A percentile compares a stretch with the other conserved stretches of the same genome.
Evolutionary conservation across 768 basidiomycete species (phyloP).

Genomic region (Tylopilus felleus): DNA sequence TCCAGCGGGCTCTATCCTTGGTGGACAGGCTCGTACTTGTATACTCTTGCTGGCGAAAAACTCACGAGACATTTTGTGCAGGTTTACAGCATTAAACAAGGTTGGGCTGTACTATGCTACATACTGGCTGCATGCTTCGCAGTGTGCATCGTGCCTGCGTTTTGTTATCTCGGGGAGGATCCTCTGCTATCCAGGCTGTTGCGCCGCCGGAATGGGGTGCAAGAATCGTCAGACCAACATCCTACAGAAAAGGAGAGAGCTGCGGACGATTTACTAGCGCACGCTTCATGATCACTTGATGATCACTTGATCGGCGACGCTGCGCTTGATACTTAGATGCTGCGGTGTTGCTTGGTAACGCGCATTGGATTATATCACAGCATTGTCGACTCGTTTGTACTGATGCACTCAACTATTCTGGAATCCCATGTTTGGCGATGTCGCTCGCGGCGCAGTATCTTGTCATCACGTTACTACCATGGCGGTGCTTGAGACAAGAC

Average conservation of each 20-base stretch:
- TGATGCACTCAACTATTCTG: too few species aligned
- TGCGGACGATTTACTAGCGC: neutral
- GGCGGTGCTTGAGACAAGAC: too few species aligned
- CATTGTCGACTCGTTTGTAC: too few species aligned
- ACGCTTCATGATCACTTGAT: neutral
- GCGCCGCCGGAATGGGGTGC: conserved; percentile 15
- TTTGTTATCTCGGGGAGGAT: conserved; percentile 48
- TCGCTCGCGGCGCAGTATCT: too few species aligned
- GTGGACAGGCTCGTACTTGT: conserved; percentile 54
- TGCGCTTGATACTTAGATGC: too few species aligned
- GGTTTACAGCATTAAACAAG: conserved; percentile 55
- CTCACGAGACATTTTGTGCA: conserved; percentile 23
- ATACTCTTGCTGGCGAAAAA: neutral
- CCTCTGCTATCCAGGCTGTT: conserved; percentile 35
- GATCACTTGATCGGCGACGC: too few species aligned
- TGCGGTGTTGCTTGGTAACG: too few species aligned
- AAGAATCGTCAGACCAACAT: neutral
- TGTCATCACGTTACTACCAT: too few species aligned
- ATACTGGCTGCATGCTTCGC: conserved; percentile 43
- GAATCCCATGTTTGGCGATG: too few species aligned
- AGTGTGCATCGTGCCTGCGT: conserved; percentile 37
- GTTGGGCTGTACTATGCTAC: conserved; percentile 60
- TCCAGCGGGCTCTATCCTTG: conserved; percentile 65
- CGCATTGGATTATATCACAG: too few species aligned
- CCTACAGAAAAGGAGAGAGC: neutral